phyloP scores from a whole-genome alignment of 345 rosid species.

The Physaria fendleri region DNA sequence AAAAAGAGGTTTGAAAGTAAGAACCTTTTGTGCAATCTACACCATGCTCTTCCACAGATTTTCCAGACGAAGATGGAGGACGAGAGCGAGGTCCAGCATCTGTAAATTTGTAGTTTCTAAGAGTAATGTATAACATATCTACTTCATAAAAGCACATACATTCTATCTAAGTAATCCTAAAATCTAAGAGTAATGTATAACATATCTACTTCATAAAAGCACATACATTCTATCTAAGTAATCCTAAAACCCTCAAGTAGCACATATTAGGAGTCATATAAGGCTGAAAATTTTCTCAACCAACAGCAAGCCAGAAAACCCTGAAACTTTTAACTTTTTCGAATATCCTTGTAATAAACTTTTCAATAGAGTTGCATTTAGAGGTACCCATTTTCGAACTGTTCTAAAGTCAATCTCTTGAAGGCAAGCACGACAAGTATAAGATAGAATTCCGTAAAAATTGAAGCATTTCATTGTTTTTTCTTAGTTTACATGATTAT shows the following conservation, averaged over 20 bases:
- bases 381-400: slow-evolving; percentile 1
- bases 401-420: not conserved
- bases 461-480: not conserved
- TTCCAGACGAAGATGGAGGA: slow-evolving; percentile 55
- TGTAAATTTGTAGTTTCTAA: slow-evolving; percentile 32
- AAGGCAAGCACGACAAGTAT: not conserved
- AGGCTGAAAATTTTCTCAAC: not conserved
- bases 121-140: slow-evolving; percentile 8
- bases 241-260: slow-evolving; percentile 11
- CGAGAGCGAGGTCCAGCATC: slow-evolving; percentile 43
- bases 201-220: not conserved
- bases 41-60: slow-evolving; percentile 36
- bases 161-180: too few species aligned
- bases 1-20: slow-evolving; percentile 19
- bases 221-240: slow-evolving; percentile 3
- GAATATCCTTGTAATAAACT: not conserved
- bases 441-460: not conserved
- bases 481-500: not conserved
- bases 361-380: not conserved
- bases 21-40: slow-evolving; percentile 44
- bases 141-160: slow-evolving; percentile 3
- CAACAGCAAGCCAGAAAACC: slow-evolving; percentile 11
- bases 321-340: not conserved
- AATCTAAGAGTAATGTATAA: slow-evolving; percentile 15
- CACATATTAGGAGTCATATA: slow-evolving; percentile 8